A percentile compares a stretch with the other conserved stretches of the same genome.
These are phyloP conservation scores for Zygotorulaspora sp. DNA, from an alignment of 805 yeast species.

Conservation along the genomic window DNA sequence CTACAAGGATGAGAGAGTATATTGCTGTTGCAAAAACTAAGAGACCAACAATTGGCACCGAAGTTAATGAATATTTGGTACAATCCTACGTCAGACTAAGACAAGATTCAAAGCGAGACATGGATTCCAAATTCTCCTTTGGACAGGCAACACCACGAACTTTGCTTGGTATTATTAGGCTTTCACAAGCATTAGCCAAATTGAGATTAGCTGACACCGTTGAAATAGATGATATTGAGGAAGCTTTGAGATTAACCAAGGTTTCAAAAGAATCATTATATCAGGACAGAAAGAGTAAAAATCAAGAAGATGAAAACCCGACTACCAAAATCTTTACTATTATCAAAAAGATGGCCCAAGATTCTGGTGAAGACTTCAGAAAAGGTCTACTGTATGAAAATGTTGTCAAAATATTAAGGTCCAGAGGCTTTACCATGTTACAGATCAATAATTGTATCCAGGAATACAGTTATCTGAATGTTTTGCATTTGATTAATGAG, in stretches of 20 bases:
- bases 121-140: conserved; percentile 68
- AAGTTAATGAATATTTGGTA: conserved; percentile 82
- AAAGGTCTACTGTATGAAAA: conserved; percentile 40
- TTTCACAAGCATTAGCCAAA: conserved; percentile 93
- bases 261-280: conserved; percentile 83
- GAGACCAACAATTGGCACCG: conserved; percentile 79
- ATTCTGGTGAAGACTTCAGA: conserved; percentile 34
- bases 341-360: conserved; percentile 54
- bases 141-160: conserved; percentile 96
- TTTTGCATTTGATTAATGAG: conserved; percentile 74
- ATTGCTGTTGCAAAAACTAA: conserved; percentile 78
- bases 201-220: conserved; percentile 75
- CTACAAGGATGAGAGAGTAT: conserved; percentile 77
- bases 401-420: conserved; percentile 60
- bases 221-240: conserved; percentile 80
- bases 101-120: conserved; percentile 81
- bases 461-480: conserved; percentile 65
- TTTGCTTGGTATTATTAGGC: conserved; percentile 79
- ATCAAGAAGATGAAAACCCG: conserved; percentile 59
- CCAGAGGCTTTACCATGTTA: conserved; percentile 78
- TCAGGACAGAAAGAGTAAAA: conserved; percentile 44
- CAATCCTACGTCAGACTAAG: conserved; percentile 85
- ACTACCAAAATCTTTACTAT: conserved; percentile 68
- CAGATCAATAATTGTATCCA: conserved; percentile 71
- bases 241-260: conserved; percentile 80